Evolutionary conservation across 768 basidiomycete genomes (phyloP), one percentile per base, ranked within the genome.

Genomic region (Suillus fuscotomentosus): DNA sequence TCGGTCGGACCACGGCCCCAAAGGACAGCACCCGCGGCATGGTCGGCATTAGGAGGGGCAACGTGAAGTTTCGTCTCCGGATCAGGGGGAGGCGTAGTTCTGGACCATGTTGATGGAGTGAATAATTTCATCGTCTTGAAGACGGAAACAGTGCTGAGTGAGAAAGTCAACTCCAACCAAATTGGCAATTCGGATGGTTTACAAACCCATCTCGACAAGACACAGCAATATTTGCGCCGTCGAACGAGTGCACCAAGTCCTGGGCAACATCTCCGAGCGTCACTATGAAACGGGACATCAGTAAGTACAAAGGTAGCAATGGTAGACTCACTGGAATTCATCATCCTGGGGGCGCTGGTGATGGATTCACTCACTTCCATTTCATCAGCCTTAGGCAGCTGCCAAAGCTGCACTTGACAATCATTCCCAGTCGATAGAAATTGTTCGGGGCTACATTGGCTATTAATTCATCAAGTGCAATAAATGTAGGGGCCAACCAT

Each of bases 401-500:
- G 69, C 86, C 86, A 87, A 7, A 80, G 20, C 31, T 78, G 75
- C 6, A 85, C 73, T 27, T 60, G 68, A 38, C 72, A 73, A 67
- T 88, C 85, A 17, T 79, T 75, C 0, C 85, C 86, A 6, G 81
- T 80, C 0, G 86, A 85, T 2, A 82, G 72, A 63, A 87, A 78
- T 3, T 71, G 71, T 3, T 68, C 72, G 13, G 77, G 68, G 36
- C 85, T 86, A 53, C 24, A 5, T 34, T 24, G 53, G 50, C 27
- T 60, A 34, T 63, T 62, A 67, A 47, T 55, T 59, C 47, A 60
- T 65, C 14, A n/a, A 62, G 64, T 61, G 57, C 50, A 36, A n/a
- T 61, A 15, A 47, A 47, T 15, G 45, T 54, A 27, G 62, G 65
- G 56, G 67, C 31, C 66, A 59, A 54, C 60, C 76, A 63, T 70